phyloP scores from a whole-genome alignment of 208 protist species.

The Trypanosomatidae sp. region DNA sequence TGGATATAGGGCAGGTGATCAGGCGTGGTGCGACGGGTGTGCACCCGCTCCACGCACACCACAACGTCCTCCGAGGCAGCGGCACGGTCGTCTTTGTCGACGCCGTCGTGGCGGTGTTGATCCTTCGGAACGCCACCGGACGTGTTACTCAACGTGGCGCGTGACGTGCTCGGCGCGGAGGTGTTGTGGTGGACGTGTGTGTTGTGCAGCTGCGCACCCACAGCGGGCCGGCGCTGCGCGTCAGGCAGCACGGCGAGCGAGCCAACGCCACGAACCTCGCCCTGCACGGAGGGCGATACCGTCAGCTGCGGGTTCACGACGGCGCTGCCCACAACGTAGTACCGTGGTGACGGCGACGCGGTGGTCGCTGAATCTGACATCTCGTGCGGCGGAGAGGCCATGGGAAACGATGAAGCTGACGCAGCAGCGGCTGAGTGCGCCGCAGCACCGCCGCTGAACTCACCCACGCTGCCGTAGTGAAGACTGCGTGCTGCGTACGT shows the following conservation, averaged over 20 bases:
- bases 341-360: too few relatives aligned
- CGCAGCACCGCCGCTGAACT: too few relatives aligned
- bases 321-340: slow-evolving; percentile 54
- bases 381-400: too few relatives aligned
- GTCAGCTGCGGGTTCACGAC: slow-evolving; percentile 59
- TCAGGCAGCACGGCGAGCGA: slow-evolving; percentile 25
- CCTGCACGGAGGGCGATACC: slow-evolving; percentile 54
- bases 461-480: too few relatives aligned
- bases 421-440: not conserved
- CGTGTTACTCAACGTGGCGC: not conserved
- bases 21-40: not conserved
- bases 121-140: not conserved
- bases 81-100: too few relatives aligned
- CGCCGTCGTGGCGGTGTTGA: too few relatives aligned
- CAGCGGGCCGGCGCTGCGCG: slow-evolving; percentile 9
- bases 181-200: slow-evolving; percentile 1
- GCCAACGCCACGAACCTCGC: slow-evolving; percentile 28
- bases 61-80: not conserved
- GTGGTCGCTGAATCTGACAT: too few relatives aligned
- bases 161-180: not conserved
- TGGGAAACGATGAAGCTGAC: too few relatives aligned
- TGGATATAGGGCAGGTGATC: slow-evolving; percentile 9
- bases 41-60: slow-evolving; percentile 9
- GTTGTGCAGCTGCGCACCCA: slow-evolving; percentile 23
- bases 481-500: too few relatives aligned